These are phyloP conservation scores for Cryphonectria radicalis DNA, from an alignment of 2,329 filamentous ascomycete species.

Conservation along the genomic window DNA sequence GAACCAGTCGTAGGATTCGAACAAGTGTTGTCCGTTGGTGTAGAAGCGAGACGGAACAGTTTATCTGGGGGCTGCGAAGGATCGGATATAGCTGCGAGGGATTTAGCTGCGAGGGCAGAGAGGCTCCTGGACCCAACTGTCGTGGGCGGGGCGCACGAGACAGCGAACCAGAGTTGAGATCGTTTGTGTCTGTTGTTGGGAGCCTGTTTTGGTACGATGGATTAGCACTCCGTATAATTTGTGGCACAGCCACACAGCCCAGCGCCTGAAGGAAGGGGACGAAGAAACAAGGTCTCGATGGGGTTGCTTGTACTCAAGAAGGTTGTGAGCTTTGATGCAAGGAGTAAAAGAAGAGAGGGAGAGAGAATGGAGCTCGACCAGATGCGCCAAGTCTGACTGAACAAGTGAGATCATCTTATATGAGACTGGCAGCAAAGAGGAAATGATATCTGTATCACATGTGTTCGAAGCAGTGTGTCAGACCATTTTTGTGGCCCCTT, in stretches of 20 bases:
- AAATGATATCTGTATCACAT: not conserved
- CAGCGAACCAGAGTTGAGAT: not conserved
- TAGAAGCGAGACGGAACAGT: not conserved
- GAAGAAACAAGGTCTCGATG: not conserved
- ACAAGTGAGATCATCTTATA: not conserved
- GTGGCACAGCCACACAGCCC: not conserved
- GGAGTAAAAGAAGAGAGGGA: too few species aligned
- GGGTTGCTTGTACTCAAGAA: too few species aligned
- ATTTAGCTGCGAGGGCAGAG: not conserved
- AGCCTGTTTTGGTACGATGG: not conserved
- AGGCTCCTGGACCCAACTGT: not conserved
- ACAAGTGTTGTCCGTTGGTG: not conserved
- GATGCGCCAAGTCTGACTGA: not conserved
- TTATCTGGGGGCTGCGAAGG: not conserved
- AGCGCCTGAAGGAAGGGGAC: not conserved
- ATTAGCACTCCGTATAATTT: not conserved
- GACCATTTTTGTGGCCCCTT: not conserved
- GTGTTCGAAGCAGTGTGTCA: conserved; percentile 14
- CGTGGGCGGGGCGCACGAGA: not conserved
- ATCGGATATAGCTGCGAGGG: not conserved
- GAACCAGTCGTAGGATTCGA: not conserved
- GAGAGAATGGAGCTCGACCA: not conserved
- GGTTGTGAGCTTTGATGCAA: too few species aligned
- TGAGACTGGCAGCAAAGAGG: not conserved
- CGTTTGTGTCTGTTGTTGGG: not conserved